These are phyloP conservation scores for Calonectria henricotiae DNA, from an alignment of 2,329 filamentous ascomycete genomes.

Conservation along the genomic window DNA sequence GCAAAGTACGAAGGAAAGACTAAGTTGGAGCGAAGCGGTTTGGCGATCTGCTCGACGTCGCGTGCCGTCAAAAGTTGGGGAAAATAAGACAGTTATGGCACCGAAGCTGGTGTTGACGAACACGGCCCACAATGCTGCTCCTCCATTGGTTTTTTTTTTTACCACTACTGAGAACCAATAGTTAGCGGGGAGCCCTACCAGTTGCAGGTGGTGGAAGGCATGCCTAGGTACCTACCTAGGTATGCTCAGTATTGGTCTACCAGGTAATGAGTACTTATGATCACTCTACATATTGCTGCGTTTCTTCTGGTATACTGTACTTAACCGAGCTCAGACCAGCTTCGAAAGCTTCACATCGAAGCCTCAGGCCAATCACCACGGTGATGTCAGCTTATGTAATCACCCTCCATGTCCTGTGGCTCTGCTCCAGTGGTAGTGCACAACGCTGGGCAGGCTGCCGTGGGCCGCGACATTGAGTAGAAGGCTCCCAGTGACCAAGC, in stretches of 20 bases:
- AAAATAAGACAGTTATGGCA: conserved; percentile 29
- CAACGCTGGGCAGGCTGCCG: conserved; percentile 56
- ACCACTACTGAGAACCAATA: conserved; percentile 23
- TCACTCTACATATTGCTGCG: fast-evolving
- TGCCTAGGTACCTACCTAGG: not conserved
- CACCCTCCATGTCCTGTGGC: conserved; percentile 13
- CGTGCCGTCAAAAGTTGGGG: conserved; percentile 36
- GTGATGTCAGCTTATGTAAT: conserved; percentile 54
- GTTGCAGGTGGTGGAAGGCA: conserved; percentile 26
- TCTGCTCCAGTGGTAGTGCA: conserved; percentile 27
- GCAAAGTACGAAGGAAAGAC: not conserved
- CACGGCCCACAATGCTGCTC: conserved; percentile 28
- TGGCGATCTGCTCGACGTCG: conserved; percentile 26
- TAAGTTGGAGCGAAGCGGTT: not conserved
- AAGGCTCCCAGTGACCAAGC: conserved; percentile 39
- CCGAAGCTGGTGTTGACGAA: conserved; percentile 23
- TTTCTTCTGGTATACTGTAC: not conserved
- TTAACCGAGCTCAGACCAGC: conserved; percentile 4
- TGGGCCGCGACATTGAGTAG: conserved; percentile 57
- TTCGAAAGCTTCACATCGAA: conserved; percentile 33
- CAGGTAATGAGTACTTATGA: conserved; percentile 32
- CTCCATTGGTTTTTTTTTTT: conserved; percentile 11
- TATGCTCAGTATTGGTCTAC: not conserved
- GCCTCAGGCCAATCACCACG: conserved; percentile 53
- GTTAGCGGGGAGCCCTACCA: not conserved